Conservation (phyloP, 352 stramenopile species). For the Thraustotheca clavata region DNA sequence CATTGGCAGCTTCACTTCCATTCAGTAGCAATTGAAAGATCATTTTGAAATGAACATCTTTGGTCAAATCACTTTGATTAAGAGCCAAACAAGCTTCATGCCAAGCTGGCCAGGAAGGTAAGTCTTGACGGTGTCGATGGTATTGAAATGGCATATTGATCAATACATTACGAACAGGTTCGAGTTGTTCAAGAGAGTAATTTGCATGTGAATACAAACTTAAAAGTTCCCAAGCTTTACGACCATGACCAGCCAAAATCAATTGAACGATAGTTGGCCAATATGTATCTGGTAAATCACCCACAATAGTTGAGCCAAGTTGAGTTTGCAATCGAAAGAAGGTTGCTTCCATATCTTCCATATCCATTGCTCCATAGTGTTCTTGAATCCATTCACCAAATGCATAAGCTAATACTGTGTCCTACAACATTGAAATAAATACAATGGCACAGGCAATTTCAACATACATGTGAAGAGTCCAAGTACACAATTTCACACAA, state of each 20-base stretch:
- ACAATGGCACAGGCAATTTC: background rate
- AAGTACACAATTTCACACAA: constrained; percentile 70
- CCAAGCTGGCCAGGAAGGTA: constrained; percentile 48
- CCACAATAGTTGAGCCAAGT: constrained; percentile 5
- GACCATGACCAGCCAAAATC: constrained; percentile 39
- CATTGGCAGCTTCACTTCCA: constrained; percentile 34
- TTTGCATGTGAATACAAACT: constrained; percentile 36
- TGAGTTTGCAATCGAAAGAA: constrained; percentile 34
- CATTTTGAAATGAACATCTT: constrained; percentile 37
- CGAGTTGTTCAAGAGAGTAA: constrained; percentile 35
- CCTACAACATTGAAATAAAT: constrained; percentile 39
- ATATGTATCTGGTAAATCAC: constrained; percentile 42
- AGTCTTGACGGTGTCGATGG: too few species aligned
- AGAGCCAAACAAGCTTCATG: constrained; percentile 27
- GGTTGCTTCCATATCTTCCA: constrained; percentile 45
- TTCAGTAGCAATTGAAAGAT: constrained; percentile 49
- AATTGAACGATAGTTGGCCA: constrained; percentile 57
- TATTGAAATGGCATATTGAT: constrained; percentile 46
- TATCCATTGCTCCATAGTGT: constrained; percentile 45
- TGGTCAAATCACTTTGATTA: constrained; percentile 45
- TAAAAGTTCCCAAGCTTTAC: constrained; percentile 51
- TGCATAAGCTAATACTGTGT: constrained; percentile 57
- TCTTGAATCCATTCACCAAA: constrained; percentile 65
- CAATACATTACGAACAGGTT: constrained; percentile 51
- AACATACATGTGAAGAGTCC: background rate